Base-by-base conservation (phyloP, 73 alveolate species). In the Uronychia setigera region DNA sequence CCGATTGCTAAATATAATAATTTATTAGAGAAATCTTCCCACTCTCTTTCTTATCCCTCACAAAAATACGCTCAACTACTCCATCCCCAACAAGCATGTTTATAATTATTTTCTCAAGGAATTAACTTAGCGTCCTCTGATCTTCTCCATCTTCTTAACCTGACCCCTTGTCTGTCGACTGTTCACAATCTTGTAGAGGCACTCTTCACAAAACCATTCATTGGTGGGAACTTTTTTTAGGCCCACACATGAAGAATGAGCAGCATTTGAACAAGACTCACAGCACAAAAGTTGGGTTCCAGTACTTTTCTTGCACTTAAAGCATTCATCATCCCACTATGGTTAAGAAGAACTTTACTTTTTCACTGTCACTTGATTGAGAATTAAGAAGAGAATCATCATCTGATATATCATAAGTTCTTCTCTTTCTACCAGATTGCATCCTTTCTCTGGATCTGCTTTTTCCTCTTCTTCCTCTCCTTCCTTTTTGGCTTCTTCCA, bases 171-270 rank as follows among this genome's bases (percentile, higher is more conserved):
- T 60, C 29, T 60, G 78, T 60, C 78, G n/a, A 1, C 29, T 60
- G 26, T 60, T 60, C 26, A 28, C 34, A 31, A 60, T 60, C n/a
- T 1, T 60, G 78, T 60, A 60, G 29, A 46, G 29, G 58, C 81
- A 76, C 1, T 76, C 81, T 76, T 27, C 35, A 19, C 81, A 76
- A 31, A 30, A 76, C 81, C 81, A 76, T 29, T 76, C 81, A 76
- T 76, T 76, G 9, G 29, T 59, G 29, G 81, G 81, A n/a, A 76
- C 58, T n/a, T 30, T 32, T 76, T 59, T 76, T 59, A 76, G 32
- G 29, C 26, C 32, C 5, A 76, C 27, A 31, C 81, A 76, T 27
- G 29, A 30, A 0, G 32, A n/a, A 32, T 76, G 81, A 19, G 81
- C 81, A 76, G 32, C 81, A 30, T 76, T 76, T 11, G 81, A 31